Percentiles rank a stretch among this genome's conserved stretches.
Conservation (phyloP, 1,284 basidiomycete genomes). For the Rhodotorula sp. region DNA sequence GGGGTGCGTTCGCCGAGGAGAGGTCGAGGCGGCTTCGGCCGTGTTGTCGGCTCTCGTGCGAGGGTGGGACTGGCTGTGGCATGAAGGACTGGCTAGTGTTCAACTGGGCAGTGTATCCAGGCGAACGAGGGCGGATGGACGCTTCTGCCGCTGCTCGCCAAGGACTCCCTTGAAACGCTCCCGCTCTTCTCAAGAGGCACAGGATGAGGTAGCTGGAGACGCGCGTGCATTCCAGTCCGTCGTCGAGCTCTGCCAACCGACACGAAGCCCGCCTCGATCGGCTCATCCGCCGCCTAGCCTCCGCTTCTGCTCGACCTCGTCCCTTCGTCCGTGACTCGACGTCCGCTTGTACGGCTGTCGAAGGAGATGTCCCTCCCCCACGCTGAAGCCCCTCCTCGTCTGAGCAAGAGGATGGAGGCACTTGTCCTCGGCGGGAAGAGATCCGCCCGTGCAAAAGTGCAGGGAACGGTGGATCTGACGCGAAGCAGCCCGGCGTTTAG, state of each 20-base stretch:
- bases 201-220: not conserved
- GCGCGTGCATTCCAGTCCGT: not conserved
- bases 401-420: conserved; percentile 9
- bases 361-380: conserved; percentile 12
- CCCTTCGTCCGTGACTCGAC: not conserved
- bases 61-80: too few relatives aligned
- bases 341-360: not conserved
- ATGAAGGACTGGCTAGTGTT: too few relatives aligned
- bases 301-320: not conserved
- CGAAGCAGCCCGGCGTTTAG: conserved; percentile 16
- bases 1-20: too few relatives aligned
- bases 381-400: conserved; percentile 22
- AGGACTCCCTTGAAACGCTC: too few relatives aligned
- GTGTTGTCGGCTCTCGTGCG: too few relatives aligned
- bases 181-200: not conserved
- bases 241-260: not conserved
- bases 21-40: too few relatives aligned
- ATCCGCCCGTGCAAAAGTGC: conserved; percentile 2
- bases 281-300: not conserved
- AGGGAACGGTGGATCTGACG: conserved; percentile 8
- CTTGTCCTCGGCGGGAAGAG: conserved; percentile 18
- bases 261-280: too few relatives aligned
- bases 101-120: too few relatives aligned
- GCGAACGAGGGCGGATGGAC: too few relatives aligned
- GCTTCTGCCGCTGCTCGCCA: too few relatives aligned